Evolutionary conservation across 176 grass and related monocot genomes (phyloP).

Genomic region (Eleusine coracana): DNA sequence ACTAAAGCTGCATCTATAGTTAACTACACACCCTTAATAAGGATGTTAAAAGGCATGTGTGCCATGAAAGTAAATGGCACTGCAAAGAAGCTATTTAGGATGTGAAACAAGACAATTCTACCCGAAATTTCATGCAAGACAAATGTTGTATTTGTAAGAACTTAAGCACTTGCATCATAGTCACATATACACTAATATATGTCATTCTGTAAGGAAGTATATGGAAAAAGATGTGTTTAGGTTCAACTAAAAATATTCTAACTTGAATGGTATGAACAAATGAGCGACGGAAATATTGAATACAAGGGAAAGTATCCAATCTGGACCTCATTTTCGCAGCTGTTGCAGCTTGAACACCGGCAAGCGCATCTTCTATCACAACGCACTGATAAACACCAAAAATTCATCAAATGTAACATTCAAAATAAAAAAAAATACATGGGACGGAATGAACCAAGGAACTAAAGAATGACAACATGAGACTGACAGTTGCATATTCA

Average conservation of each 20-base stretch:
- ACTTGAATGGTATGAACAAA: constrained; percentile 26
- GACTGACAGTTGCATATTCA: constrained; percentile 1
- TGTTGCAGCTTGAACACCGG: constrained; percentile 95
- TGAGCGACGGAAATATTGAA: constrained; percentile 16
- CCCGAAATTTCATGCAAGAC: background rate
- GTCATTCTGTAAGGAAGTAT: constrained; percentile 12
- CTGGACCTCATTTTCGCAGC: constrained; percentile 86
- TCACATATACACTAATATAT: constrained; percentile 21
- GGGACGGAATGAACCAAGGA: constrained; percentile 10
- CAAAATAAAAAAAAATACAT: constrained; percentile 20
- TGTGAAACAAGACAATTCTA: constrained; percentile 11
- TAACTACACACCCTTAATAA: background rate
- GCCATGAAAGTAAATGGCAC: constrained; percentile 7
- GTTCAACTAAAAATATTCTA: constrained; percentile 28
- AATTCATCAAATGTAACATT: constrained; percentile 25
- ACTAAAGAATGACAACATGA: background rate
- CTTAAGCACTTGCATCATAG: background rate
- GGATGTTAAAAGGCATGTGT: background rate
- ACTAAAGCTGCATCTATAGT: background rate
- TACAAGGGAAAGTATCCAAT: constrained; percentile 22
- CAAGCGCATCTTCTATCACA: constrained; percentile 99
- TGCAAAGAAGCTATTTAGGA: constrained; percentile 12
- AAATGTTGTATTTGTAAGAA: constrained; percentile 21
- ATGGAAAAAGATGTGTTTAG: constrained; percentile 17
- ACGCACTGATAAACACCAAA: constrained; percentile 65